phyloP scores from a whole-genome alignment of 1,139 yeast genomes.

The Yamadazyma diddensiae region DNA sequence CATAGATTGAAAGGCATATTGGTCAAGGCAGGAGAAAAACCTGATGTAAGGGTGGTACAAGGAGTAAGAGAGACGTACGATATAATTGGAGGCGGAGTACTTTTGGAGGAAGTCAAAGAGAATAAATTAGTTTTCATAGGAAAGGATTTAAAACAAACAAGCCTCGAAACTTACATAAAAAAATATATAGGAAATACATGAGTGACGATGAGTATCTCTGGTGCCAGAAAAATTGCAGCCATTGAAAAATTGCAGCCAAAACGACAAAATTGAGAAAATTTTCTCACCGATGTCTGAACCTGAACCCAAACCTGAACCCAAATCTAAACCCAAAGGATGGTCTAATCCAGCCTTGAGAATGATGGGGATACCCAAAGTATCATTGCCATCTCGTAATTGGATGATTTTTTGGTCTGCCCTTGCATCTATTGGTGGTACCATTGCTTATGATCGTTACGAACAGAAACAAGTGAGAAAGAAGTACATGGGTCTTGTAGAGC shows the following conservation, averaged over 20 bases:
- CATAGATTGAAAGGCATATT: slow-evolving; percentile 83
- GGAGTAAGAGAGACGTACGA: slow-evolving; percentile 95
- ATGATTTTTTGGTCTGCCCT: slow-evolving; percentile 78
- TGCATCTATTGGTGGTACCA: slow-evolving; percentile 65
- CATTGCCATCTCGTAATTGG: slow-evolving; percentile 92
- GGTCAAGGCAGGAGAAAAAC: slow-evolving; percentile 20
- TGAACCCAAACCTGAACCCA: slow-evolving; percentile 23
- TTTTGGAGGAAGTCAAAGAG: slow-evolving; percentile 33
- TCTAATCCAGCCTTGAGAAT: slow-evolving; percentile 84
- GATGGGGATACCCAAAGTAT: slow-evolving; percentile 78
- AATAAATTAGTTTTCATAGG: slow-evolving; percentile 82
- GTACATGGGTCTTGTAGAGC: slow-evolving; percentile 63
- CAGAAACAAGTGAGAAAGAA: slow-evolving; percentile 63
- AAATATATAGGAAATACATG: slow-evolving; percentile 15
- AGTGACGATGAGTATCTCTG: too few species aligned
- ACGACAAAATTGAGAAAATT: slow-evolving; percentile 2
- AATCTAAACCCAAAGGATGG: too few species aligned
- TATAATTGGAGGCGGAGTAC: slow-evolving; percentile 50
- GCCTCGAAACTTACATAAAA: slow-evolving; percentile 25
- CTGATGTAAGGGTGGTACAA: slow-evolving; percentile 69
- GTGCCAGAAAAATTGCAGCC: too few species aligned
- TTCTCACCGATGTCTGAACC: slow-evolving; percentile 4
- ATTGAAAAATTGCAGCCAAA: slow-evolving; percentile 1
- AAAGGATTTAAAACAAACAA: slow-evolving; percentile 45
- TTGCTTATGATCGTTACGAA: slow-evolving; percentile 73